A percentile compares a stretch with the other conserved stretches of the same genome.
phyloP scores from a whole-genome alignment of 352 stramenopile species.

The Globisporangium iwayamae region DNA sequence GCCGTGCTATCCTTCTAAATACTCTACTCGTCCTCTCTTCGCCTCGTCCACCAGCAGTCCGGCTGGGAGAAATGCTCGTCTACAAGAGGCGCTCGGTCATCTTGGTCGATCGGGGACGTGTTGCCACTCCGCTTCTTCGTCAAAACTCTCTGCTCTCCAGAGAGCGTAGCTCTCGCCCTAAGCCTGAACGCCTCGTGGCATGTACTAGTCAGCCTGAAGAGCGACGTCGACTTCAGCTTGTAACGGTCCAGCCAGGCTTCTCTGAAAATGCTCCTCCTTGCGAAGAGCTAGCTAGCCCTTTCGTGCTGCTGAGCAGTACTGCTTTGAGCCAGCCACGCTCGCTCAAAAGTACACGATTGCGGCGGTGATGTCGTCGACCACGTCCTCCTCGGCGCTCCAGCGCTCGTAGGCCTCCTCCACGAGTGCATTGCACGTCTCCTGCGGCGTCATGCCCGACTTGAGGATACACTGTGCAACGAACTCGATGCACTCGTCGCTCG shows the following conservation, averaged over 20 bases:
- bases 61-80: background rate
- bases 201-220: background rate
- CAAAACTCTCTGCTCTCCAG: background rate
- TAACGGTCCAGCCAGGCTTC: background rate
- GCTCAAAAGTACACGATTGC: constrained; percentile 63
- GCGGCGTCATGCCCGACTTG: constrained; percentile 42
- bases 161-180: background rate
- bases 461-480: constrained; percentile 55
- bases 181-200: background rate
- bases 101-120: background rate
- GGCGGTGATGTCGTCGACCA: constrained; percentile 82
- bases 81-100: background rate
- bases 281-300: background rate
- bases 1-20: background rate
- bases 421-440: constrained; percentile 62
- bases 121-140: background rate
- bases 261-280: background rate
- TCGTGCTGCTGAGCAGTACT: background rate
- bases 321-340: background rate
- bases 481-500: constrained; percentile 61
- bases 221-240: background rate
- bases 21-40: background rate
- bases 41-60: background rate
- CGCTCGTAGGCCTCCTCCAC: constrained; percentile 65
- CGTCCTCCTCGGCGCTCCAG: constrained; percentile 78